Evolutionary conservation across 805 yeast genomes (phyloP), one percentile per base, ranked within the genome.

Genomic region (Nakazawaea molendinolei): DNA sequence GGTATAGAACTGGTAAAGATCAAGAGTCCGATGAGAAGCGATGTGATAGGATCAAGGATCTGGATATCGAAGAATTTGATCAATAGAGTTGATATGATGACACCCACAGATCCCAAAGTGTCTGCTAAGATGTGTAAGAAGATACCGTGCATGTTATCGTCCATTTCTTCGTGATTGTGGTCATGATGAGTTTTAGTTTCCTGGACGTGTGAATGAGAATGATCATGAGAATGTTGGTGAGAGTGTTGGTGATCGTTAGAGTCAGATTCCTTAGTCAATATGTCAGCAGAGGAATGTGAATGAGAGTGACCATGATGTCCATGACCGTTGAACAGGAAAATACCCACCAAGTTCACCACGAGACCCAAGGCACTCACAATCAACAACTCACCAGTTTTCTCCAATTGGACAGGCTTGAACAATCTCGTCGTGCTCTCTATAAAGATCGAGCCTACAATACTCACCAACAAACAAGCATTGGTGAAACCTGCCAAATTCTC

Each of bases 401-500:
- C 82, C 26, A 92, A 60, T 37, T 66, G 71, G 1, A 87, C 82
- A 0, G 97, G 97, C 45, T 77, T 69, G 31, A 76, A 67, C 20
- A 92, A 66, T 43, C 98, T 70, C 36, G 86, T 90, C 19, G 86
- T 47, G 0, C 97, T 92, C 56, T 92, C 96, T 44, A 85, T 77
- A 17, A 84, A 69, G 30, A 92, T 87, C 14, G 95, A 92, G 17
- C 82, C 80, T 17, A 92, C 89, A 31, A 92, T 90, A 2, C 95
- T 96, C 17, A 94, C 58, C 28, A 92, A 64, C 34, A 92, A 58
- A 6, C 94, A 81, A 4, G 95, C 98, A 55, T 92, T 92, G 4
- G 97, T 84, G 50, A 92, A 92, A 0, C 98, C 98, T 0, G 97
- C 92, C 38, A 92, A 65, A 2, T 94, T 87, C 55, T 89, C 97